These are phyloP conservation scores for Patellifolia procumbens DNA, from an alignment of 179 eudicot genomes.

Conservation along the genomic window DNA sequence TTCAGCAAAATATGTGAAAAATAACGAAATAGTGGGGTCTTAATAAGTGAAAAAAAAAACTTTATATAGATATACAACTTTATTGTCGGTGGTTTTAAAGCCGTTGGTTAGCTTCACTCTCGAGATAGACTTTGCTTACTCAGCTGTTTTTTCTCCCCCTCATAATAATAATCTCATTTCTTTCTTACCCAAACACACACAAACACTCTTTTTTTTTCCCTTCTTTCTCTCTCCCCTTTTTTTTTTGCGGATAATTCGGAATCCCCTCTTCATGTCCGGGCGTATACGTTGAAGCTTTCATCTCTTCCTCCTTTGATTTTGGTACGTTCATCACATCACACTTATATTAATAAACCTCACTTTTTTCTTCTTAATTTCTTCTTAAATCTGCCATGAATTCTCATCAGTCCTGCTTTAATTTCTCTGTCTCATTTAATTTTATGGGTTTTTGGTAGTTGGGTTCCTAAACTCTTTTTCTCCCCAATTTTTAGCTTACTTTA, in stretches of 20 bases:
- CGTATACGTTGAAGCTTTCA: slow-evolving; percentile 31
- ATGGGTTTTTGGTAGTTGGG: slow-evolving; percentile 14
- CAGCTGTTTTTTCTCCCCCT: neutral
- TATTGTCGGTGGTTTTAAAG: slow-evolving; percentile 31
- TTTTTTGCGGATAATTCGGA: slow-evolving; percentile 28
- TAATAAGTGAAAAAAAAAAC: neutral
- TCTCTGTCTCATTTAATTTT: slow-evolving; percentile 11
- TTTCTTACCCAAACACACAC: neutral
- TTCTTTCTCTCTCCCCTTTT: neutral
- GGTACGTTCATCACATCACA: slow-evolving; percentile 17
- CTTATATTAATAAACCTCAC: neutral
- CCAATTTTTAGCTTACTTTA: too few species aligned
- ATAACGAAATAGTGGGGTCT: neutral
- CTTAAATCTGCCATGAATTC: neutral
- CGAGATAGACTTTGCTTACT: neutral
- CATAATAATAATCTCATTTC: too few species aligned
- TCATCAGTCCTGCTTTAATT: slow-evolving; percentile 10
- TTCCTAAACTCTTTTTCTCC: too few species aligned
- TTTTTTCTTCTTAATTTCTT: neutral
- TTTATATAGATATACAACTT: slow-evolving; percentile 19
- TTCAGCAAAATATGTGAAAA: neutral
- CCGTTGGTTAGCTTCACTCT: slow-evolving; percentile 6
- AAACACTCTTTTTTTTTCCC: neutral
- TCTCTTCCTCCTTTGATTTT: neutral
- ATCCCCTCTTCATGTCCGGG: slow-evolving; percentile 28